These are phyloP conservation scores for Schizosaccharomyces versatilis DNA, from an alignment of 1,139 yeast genomes.

Conservation along the genomic window DNA sequence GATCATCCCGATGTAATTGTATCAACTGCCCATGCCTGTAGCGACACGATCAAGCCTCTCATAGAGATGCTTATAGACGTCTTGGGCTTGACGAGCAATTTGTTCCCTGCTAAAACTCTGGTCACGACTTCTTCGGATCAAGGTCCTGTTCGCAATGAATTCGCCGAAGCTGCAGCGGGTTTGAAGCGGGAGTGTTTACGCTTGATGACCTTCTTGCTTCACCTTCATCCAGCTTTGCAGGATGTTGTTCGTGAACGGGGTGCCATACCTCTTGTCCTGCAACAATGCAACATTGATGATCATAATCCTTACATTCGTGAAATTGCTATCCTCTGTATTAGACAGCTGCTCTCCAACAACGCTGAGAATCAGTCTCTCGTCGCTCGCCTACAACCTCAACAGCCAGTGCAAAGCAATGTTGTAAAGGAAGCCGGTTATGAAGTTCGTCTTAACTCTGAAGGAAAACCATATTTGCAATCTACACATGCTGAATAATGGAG, in stretches of 20 bases:
- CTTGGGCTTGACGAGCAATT: too few relatives aligned
- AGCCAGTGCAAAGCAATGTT: too few relatives aligned
- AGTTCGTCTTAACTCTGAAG: too few relatives aligned
- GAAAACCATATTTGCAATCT: too few relatives aligned
- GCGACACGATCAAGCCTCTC: too few relatives aligned
- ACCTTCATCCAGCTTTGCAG: constrained; percentile 26
- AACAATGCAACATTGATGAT: constrained; percentile 67
- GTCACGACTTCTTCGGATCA: background rate
- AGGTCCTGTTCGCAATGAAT: background rate
- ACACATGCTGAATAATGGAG: too few relatives aligned
- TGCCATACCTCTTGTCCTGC: constrained; percentile 49
- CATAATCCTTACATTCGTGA: constrained; percentile 78
- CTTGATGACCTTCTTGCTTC: constrained; percentile 1
- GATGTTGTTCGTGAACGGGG: constrained; percentile 43
- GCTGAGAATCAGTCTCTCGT: constrained; percentile 52
- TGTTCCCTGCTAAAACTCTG: background rate
- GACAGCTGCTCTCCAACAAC: constrained; percentile 43
- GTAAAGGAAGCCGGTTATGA: too few relatives aligned
- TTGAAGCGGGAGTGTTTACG: constrained; percentile 8
- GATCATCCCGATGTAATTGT: too few relatives aligned
- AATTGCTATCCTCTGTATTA: constrained; percentile 55
- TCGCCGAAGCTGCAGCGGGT: background rate
- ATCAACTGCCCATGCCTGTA: too few relatives aligned
- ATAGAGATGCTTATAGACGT: too few relatives aligned
- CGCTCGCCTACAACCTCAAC: constrained; percentile 18